Evolutionary conservation across 2,329 filamentous ascomycete species (phyloP), one percentile per base, ranked within the genome.

Genomic region (Penicillium brasilianum): DNA sequence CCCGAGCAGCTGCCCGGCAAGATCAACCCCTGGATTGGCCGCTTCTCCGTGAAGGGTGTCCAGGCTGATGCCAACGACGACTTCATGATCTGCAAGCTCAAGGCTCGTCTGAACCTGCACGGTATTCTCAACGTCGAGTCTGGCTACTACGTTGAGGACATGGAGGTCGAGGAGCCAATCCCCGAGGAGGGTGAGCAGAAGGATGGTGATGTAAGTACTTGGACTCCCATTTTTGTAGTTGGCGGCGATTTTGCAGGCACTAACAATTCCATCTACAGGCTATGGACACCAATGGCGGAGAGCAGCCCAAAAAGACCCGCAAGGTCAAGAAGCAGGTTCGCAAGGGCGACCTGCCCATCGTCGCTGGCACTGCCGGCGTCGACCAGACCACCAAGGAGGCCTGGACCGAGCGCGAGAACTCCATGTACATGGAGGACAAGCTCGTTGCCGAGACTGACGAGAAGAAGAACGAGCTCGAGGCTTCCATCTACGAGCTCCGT

Each of bases 61-160:
- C 93, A 97, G 86, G 90, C 92, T 43, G 92, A 96, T 75, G 87
- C 89, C 68, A 93, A 95, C 77, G 92, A 96, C 62, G 95, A 98
- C 77, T 99, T 98, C 80, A 98, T 99, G 94, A 96, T 98, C 74
- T 99, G 95, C 90, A 99, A 99, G 84, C 89, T 99, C 65, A 98
- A 98, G 87, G 94, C 95, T 51, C 89, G 95, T 66, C 87, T 99
- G 59, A 99, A 99, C 82, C 87, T 98, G 66, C 93, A 98, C 82
- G 95, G 95, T 78, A 87, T 99, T 61, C 84, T 99, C 68, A 98
- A 98, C 76, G 90, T 99, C 39, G 95, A 99, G 83, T 93, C 89
- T 65, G 95, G 93, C 63, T 99, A 99, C 84, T 98, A 92, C 73
- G 95, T 99, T 57, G 95, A 99, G 83, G 95, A 99, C 76, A 88